Percentiles rank a stretch among this genome's conserved stretches.
phyloP scores from a whole-genome alignment of 176 grass and related monocot genomes.

The Carex myosuroides region DNA sequence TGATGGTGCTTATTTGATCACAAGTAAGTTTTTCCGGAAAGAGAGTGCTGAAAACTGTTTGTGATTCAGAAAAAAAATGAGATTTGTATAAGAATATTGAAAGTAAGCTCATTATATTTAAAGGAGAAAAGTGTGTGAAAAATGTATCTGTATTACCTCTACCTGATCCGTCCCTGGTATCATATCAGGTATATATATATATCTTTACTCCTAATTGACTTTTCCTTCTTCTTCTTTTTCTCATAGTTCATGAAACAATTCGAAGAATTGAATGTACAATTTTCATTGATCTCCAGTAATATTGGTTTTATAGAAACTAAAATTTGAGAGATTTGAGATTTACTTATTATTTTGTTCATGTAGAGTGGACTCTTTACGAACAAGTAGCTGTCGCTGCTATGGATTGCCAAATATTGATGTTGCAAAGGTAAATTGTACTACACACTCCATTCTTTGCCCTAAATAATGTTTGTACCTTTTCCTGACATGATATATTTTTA shows the following conservation, averaged over 20 bases:
- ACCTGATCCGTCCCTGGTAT: too few species aligned
- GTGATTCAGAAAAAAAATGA: too few species aligned
- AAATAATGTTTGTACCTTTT: background rate
- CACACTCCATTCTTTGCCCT: background rate
- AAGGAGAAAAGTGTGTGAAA: too few species aligned
- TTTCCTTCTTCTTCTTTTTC: background rate
- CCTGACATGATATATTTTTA: too few species aligned
- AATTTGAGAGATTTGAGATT: conserved; percentile 7
- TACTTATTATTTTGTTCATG: conserved; percentile 23
- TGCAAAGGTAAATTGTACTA: conserved; percentile 49
- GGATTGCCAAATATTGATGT: conserved; percentile 92
- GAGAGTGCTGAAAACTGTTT: too few species aligned
- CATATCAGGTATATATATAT: too few species aligned
- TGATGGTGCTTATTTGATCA: conserved; percentile 84
- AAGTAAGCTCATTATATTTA: too few species aligned
- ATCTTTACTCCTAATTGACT: too few species aligned
- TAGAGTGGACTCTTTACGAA: conserved; percentile 97
- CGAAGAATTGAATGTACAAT: background rate
- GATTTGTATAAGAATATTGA: too few species aligned
- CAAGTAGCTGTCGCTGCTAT: conserved; percentile 82
- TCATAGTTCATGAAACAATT: background rate
- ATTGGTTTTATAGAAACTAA: too few species aligned
- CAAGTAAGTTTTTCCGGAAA: conserved; percentile 27
- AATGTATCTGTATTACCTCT: too few species aligned
- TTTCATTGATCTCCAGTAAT: too few species aligned